Evolutionary conservation across 257 asterid species (phyloP).

Genomic region (Voacanga thouarsii): DNA sequence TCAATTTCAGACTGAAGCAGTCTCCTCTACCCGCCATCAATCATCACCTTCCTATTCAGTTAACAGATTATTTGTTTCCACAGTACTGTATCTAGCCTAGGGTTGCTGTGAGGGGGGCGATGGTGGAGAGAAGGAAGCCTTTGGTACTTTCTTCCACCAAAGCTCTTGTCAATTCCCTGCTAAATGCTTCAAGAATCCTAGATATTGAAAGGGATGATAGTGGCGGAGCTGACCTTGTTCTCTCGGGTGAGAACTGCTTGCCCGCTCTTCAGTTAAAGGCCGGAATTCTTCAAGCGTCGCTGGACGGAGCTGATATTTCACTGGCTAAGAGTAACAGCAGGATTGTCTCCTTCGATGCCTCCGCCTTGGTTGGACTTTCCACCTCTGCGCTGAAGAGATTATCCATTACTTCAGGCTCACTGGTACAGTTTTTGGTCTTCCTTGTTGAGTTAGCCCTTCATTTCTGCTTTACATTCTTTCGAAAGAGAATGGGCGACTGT

Average conservation of each 20-base stretch:
- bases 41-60: not conserved
- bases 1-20: not conserved
- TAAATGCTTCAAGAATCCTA: slow-evolving; percentile 29
- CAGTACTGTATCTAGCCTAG: not conserved
- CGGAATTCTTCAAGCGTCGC: slow-evolving; percentile 54
- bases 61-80: too few relatives aligned
- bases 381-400: slow-evolving; percentile 59
- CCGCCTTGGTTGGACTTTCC: slow-evolving; percentile 72
- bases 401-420: slow-evolving; percentile 83
- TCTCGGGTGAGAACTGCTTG: slow-evolving; percentile 15
- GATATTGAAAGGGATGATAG: slow-evolving; percentile 4
- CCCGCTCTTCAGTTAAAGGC: slow-evolving; percentile 45
- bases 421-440: slow-evolving; percentile 37
- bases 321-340: not conserved
- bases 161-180: slow-evolving; percentile 59
- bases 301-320: slow-evolving; percentile 26
- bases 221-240: slow-evolving; percentile 9
- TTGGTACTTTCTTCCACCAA: slow-evolving; percentile 82
- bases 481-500: not conserved
- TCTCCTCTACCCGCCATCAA: not conserved
- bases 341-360: slow-evolving; percentile 37
- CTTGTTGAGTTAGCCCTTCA: not conserved
- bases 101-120: slow-evolving; percentile 11
- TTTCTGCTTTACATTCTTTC: not conserved
- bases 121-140: slow-evolving; percentile 80